These are phyloP conservation scores for Schizopora paradoxa DNA, from an alignment of 1,284 basidiomycete genomes.

Conservation along the genomic window DNA sequence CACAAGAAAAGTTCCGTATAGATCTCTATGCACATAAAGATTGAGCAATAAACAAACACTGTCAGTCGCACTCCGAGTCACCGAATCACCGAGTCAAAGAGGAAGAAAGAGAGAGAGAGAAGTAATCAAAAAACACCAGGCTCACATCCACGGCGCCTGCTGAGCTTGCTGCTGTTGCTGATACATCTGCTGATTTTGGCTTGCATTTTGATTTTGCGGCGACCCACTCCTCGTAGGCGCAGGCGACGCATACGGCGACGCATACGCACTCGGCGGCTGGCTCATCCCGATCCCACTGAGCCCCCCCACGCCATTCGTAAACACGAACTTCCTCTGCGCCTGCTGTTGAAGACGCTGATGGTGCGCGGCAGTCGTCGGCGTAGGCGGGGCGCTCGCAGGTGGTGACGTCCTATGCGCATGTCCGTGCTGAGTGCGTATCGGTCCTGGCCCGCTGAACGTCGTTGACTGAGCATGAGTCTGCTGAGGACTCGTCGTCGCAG, in stretches of 20 bases:
- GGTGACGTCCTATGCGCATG: constrained; percentile 18
- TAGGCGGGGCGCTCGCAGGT: constrained; percentile 19
- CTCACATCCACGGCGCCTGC: not conserved
- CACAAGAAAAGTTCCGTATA: too few species aligned
- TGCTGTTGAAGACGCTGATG: constrained; percentile 9
- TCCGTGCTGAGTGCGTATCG: constrained; percentile 1
- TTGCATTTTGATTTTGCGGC: constrained; percentile 1
- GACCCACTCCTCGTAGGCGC: constrained; percentile 8
- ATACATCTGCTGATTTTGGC: constrained; percentile 21
- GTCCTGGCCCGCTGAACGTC: not conserved
- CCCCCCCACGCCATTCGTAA: not conserved
- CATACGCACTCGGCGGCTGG: constrained; percentile 18
- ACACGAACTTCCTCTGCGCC: constrained; percentile 1
- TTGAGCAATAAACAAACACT: too few species aligned
- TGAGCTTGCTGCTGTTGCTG: constrained; percentile 20
- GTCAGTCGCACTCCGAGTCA: too few species aligned
- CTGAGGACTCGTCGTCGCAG: not conserved
- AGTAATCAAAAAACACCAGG: not conserved
- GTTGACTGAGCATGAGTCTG: not conserved
- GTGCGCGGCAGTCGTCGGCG: constrained; percentile 19
- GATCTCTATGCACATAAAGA: too few species aligned
- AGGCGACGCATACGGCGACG: constrained; percentile 12
- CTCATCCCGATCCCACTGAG: not conserved
- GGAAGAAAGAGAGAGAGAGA: constrained; percentile 1
- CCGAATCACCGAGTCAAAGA: not conserved